Evolutionary conservation across 345 rosid species (phyloP).

Genomic region (Viola odorata): DNA sequence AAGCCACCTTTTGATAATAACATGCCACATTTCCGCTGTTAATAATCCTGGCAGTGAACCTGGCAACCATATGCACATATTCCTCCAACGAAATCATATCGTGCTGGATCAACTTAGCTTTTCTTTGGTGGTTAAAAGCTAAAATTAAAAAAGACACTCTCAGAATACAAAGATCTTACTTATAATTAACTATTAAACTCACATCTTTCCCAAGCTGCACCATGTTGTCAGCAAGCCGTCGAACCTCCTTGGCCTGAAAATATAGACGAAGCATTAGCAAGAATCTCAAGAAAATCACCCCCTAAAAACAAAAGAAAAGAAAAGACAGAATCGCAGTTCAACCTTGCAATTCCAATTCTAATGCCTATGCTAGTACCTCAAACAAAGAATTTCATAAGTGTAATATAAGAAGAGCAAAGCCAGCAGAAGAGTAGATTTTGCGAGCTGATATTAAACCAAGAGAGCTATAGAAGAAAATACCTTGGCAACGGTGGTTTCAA

Average conservation of each 20-base stretch:
- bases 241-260: slow-evolving; percentile 76
- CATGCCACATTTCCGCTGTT: too few relatives aligned
- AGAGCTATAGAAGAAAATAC: slow-evolving; percentile 18
- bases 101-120: too few relatives aligned
- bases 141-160: too few relatives aligned
- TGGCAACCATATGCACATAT: too few relatives aligned
- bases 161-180: neutral
- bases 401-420: neutral
- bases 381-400: neutral
- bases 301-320: neutral
- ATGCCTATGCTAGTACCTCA: neutral
- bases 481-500: slow-evolving; percentile 89
- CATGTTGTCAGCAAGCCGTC: slow-evolving; percentile 90
- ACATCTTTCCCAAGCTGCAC: slow-evolving; percentile 95
- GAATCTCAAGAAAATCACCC: neutral
- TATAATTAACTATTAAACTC: neutral
- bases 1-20: too few relatives aligned
- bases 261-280: too few relatives aligned
- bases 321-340: neutral
- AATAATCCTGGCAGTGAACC: too few relatives aligned
- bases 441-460: neutral
- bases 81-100: too few relatives aligned
- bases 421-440: neutral
- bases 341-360: neutral
- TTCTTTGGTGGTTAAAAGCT: too few relatives aligned